Base-by-base conservation (phyloP, 257 asterid genomes). In the Nicotiana noctiflora region DNA sequence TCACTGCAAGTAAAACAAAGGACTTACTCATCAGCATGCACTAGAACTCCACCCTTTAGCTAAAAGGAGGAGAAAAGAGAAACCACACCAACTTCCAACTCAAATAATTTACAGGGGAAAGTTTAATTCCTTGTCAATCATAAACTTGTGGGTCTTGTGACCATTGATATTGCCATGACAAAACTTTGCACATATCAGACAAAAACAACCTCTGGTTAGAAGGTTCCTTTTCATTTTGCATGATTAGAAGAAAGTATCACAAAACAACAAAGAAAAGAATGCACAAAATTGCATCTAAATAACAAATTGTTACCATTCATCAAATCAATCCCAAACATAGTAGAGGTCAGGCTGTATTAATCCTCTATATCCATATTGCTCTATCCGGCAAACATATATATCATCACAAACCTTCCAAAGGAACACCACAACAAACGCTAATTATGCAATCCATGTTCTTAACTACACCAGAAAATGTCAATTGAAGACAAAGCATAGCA, bases 1-100 rank as follows among this genome's bases (percentile, higher is more conserved):
- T 94, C 98, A 80, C 98, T 94, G 95, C 89, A 89, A 81, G 81
- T 40, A 76, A 56, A 84, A 82, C 56, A 81, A 81, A 63, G 64
- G 83, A 67, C 62, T 59, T 29, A 57, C 53, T 53, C 67, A 13
- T 76, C 37, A 44, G 52, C 44, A 79, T 55, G 9, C 57, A 52
- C 17, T 4, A 13, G 3, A 40, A 40, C 49, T 40, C 6, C 56
- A 51, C 6, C 75, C 49, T 32, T 17, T 64, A 77, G 32, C 59
- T 5, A 23, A 67, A 32, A 60, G 37, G 17, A 76, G 21, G 31
- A 51, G 10, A 29, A 29, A 64, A 23, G 18, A 29, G 3, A 51
- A 75, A 75, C 17, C 79, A 75, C 52, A 37, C 46, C 62, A 14
- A 15, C 44, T 27, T 19, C 53, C 57, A 37, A 49, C 37, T 17